Conservation (phyloP, 1,284 basidiomycete species). For the Trametes pubescens region DNA sequence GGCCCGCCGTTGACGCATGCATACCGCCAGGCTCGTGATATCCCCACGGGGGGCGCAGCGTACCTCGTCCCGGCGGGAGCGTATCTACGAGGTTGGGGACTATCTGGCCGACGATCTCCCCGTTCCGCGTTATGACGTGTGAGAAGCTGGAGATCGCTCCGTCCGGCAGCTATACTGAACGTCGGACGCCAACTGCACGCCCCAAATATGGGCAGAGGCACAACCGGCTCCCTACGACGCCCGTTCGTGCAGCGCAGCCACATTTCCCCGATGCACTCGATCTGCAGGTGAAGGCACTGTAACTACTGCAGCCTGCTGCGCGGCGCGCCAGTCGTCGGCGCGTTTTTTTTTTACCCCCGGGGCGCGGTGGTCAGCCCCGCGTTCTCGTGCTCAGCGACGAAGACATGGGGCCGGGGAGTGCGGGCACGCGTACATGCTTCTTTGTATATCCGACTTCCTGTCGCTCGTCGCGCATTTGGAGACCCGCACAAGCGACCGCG, state of each 20-base stretch:
- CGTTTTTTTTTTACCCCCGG: background rate
- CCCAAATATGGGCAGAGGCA: background rate
- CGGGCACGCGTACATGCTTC: conserved; percentile 1
- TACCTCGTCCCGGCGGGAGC: conserved; percentile 3
- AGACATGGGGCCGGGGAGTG: background rate
- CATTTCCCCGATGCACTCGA: conserved; percentile 25
- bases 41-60: conserved; percentile 7
- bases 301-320: background rate
- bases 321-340: background rate
- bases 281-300: background rate
- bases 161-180: conserved; percentile 16
- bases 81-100: conserved; percentile 2
- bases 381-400: background rate
- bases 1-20: conserved; percentile 6
- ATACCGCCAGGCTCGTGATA: conserved; percentile 11
- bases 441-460: background rate
- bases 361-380: background rate
- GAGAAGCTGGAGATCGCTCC: conserved; percentile 1
- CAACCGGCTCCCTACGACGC: background rate
- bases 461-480: conserved; percentile 1
- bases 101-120: conserved; percentile 22
- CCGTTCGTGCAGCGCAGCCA: conserved; percentile 29
- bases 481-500: background rate
- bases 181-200: background rate
- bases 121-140: conserved; percentile 17